Evolutionary conservation across 2,329 filamentous ascomycete species (phyloP).

Genomic region (Exophiala lecanii-corni): DNA sequence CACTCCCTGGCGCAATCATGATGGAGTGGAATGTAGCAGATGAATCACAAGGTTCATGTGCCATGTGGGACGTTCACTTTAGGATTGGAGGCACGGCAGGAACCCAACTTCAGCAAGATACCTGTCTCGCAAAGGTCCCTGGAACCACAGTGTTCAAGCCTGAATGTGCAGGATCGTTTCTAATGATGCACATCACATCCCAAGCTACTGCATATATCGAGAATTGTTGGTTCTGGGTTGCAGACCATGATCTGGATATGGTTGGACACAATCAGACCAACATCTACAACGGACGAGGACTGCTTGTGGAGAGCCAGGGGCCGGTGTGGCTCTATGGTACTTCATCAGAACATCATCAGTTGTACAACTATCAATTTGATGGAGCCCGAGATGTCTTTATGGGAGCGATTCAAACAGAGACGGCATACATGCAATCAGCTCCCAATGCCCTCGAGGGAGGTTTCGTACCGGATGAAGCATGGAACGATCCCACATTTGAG

Average conservation of each 20-base stretch:
- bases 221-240: slow-evolving; percentile 86
- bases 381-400: slow-evolving; percentile 77
- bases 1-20: slow-evolving; percentile 81
- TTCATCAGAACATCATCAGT: slow-evolving; percentile 54
- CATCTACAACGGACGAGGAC: slow-evolving; percentile 82
- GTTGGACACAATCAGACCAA: slow-evolving; percentile 62
- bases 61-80: slow-evolving; percentile 94
- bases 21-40: slow-evolving; percentile 86
- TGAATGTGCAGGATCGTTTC: slow-evolving; percentile 69
- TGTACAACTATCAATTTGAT: slow-evolving; percentile 78
- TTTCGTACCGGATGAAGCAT: slow-evolving; percentile 56
- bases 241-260: slow-evolving; percentile 83
- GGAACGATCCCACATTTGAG: slow-evolving; percentile 65
- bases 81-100: slow-evolving; percentile 84
- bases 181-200: slow-evolving; percentile 54
- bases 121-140: slow-evolving; percentile 71
- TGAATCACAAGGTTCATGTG: slow-evolving; percentile 59
- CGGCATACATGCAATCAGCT: slow-evolving; percentile 73
- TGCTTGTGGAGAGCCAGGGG: slow-evolving; percentile 72
- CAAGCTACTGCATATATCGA: slow-evolving; percentile 69
- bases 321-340: slow-evolving; percentile 80
- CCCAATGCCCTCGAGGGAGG: slow-evolving; percentile 69
- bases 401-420: slow-evolving; percentile 82
- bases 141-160: slow-evolving; percentile 54
- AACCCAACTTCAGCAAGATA: slow-evolving; percentile 73